Evolutionary conservation across 768 basidiomycete genomes (phyloP).

Genomic region (Suillus subluteus): DNA sequence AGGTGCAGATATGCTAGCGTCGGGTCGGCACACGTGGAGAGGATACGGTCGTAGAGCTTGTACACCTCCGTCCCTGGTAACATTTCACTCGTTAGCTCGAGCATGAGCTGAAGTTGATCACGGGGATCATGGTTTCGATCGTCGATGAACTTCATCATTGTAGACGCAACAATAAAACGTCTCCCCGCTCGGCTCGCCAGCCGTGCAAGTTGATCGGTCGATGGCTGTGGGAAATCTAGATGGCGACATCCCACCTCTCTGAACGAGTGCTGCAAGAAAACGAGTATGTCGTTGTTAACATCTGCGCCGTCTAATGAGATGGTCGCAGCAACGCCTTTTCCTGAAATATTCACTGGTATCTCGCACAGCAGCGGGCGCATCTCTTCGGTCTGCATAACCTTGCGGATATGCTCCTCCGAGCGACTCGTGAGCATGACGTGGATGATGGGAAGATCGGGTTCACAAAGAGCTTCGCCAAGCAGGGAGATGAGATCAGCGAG

Average conservation of each 20-base stretch:
- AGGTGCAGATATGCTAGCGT: neutral
- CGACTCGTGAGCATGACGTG: neutral
- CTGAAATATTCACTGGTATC: neutral
- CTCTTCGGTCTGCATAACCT: neutral
- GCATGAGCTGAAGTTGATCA: neutral
- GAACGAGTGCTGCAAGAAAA: neutral
- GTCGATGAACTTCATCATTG: neutral
- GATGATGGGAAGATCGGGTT: neutral
- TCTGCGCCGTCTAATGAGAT: constrained; percentile 1
- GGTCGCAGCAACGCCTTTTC: neutral
- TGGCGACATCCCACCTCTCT: neutral
- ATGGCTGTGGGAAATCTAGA: neutral
- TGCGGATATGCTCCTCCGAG: neutral
- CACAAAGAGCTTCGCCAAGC: neutral
- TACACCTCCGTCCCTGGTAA: neutral
- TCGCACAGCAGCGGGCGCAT: neutral
- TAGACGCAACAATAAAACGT: neutral
- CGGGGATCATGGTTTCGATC: neutral
- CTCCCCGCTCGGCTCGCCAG: neutral
- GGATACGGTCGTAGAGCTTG: neutral
- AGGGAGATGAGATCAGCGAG: neutral
- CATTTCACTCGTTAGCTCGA: neutral
- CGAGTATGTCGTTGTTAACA: neutral
- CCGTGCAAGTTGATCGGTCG: neutral
- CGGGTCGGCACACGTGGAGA: neutral